These are phyloP conservation scores for Heliamphora pulchella DNA, from an alignment of 179 eudicot genomes.

Conservation along the genomic window DNA sequence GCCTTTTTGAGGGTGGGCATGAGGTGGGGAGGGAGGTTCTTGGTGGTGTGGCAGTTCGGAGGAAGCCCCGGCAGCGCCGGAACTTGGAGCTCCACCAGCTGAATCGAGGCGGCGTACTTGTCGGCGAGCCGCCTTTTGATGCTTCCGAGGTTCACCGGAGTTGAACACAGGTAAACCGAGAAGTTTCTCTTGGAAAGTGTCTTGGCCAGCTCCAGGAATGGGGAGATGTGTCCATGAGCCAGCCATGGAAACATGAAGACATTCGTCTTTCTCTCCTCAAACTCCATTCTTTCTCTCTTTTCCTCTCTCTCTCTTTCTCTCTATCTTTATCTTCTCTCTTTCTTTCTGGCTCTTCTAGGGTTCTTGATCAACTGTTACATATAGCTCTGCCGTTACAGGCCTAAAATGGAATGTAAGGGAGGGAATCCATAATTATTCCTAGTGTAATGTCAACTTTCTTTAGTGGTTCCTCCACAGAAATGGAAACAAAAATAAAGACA, in stretches of 20 bases:
- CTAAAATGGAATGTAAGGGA: too few species aligned
- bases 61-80: constrained; percentile 23
- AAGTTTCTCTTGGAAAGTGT: constrained; percentile 22
- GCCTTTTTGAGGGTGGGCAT: constrained; percentile 23
- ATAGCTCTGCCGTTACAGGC: too few species aligned
- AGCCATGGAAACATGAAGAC: constrained; percentile 27
- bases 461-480: too few species aligned
- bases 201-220: constrained; percentile 29
- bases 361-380: too few species aligned
- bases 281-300: not conserved
- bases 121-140: constrained; percentile 14
- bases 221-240: constrained; percentile 25
- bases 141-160: constrained; percentile 19
- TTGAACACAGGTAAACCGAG: constrained; percentile 20
- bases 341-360: too few species aligned
- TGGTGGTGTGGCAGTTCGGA: constrained; percentile 28
- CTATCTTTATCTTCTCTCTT: too few species aligned
- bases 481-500: too few species aligned
- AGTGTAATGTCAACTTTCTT: too few species aligned
- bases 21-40: constrained; percentile 29
- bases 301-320: not conserved
- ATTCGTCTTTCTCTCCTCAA: not conserved
- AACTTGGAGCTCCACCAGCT: constrained; percentile 23
- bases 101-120: constrained; percentile 6
- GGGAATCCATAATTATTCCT: too few species aligned